Evolutionary conservation across 768 basidiomycete species (phyloP), one percentile per base, ranked within the genome.

Genomic region (Boletus pseudopeckii): DNA sequence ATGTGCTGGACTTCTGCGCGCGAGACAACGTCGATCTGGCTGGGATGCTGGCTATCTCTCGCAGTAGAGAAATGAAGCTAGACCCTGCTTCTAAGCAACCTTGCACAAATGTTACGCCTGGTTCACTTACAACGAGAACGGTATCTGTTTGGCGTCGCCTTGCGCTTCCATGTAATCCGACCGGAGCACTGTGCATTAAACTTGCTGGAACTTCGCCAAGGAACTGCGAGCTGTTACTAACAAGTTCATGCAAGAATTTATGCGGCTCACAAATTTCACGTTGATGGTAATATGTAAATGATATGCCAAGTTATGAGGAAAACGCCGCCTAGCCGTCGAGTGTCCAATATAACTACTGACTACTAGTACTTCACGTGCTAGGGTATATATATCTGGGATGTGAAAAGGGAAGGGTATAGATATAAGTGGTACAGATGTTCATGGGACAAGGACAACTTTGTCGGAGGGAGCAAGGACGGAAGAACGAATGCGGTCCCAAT

Each of bases 41-140:
- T 55, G 61, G 50, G 56, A 60, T 54, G 59, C 66, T 58, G 61
- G 71, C 71, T 46, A 82, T 77, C 63, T 78, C 74, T 47, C 72
- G 74, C 38, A 83, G 61, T 11, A 84, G 67, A 17, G 79, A 80
- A 48, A 74, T 72, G 53, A 83, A 79, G 59, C 81, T 83, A 53
- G 18, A 32, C 37, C 42, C 28, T 43, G 44, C 34, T 43, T 52
- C 45, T 34, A 62, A 26, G 50, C 30, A 43, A 45, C 15, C 8
- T 41, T 24, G 37, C 30, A 38, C 15, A 33, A 30, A 46, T 6
- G 30, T 36, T 18, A 44, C 17, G 30, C 4, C 14, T 39, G 24
- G 40, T 48, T 26, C 22, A 70, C 77, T 58, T 56, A 77, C 78
- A 77, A 78, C 14, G 77, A 72, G 53, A 79, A 79, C 1, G 78